Base-by-base conservation (phyloP, 164 flowering plant species). In the Annona cherimola region DNA sequence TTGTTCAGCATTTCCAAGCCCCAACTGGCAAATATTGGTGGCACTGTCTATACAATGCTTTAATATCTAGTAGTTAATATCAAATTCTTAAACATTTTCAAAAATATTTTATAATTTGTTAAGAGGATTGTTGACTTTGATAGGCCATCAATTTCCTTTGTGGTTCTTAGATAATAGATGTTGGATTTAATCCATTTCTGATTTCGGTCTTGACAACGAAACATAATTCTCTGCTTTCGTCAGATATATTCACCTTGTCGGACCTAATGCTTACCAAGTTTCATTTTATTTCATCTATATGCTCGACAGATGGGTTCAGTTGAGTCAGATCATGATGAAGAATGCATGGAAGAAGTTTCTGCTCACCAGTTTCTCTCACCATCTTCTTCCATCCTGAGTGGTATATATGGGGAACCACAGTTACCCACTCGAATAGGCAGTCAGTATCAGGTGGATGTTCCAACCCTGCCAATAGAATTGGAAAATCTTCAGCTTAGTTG, bases 371-470 rank as follows among this genome's bases (percentile, higher is more conserved):
- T 75, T 54, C 63, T 69, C 61, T 75, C 78, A 68, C 68, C 84
- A 26, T 76, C 70, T 20, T 81, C 77, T 55, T 65, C 79, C 65
- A 84, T 74, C 44, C 14, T 63, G n/a, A 61, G 18, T 73, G 86
- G 68, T 55, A 63, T 75, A 7, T 80, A 78, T 79, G 88, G 86
- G 62, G 87, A 83, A 2, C 89, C 83, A 39, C 78, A 83, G 79
- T 70, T 83, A 40, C 78, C 42, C 59, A 90, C 97, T 77, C 89
- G 98, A 69, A 79, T 91, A 72, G 98, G 99, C 55, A 79, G 80
- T 50, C 61, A 86, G 65, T 94, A 84, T 78, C 99, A 95, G 77
- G 94, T 76, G 65, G 85, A 93, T 69, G 81, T 93, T 75, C 97
- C 96, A 40, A 64, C 83, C 5, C 50, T 84, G 3, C 19, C 76